These are phyloP conservation scores for Melastoma candidum DNA, from an alignment of 441 rosid genomes.

Conservation along the genomic window DNA sequence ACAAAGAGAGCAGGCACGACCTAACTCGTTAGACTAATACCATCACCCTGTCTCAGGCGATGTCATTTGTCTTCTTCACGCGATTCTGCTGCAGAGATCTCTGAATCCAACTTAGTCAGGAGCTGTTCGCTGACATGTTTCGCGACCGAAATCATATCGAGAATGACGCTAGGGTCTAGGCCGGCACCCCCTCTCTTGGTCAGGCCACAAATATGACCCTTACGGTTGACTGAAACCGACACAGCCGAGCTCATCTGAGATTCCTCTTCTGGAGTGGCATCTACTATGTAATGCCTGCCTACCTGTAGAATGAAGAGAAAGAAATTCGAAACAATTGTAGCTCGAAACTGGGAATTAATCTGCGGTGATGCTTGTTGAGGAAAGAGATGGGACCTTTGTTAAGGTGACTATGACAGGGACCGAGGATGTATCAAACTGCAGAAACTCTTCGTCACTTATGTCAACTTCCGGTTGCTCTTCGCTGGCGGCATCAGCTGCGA, in stretches of 20 bases:
- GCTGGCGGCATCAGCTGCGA: conserved; percentile 36
- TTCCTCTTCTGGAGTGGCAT: conserved; percentile 86
- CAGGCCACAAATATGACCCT: conserved; percentile 66
- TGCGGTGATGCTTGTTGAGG: not conserved
- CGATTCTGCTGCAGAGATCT: no score
- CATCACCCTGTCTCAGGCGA: no score
- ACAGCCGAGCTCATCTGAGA: conserved; percentile 90
- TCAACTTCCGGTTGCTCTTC: conserved; percentile 81
- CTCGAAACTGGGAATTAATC: not conserved
- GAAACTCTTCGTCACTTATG: conserved; percentile 84
- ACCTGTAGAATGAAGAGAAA: conserved; percentile 30
- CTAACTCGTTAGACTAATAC: no score
- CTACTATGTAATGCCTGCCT: conserved; percentile 63
- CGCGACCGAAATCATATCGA: conserved; percentile 79
- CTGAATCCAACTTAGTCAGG: conserved; percentile 48
- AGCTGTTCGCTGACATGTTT: conserved; percentile 54
- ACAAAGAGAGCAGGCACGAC: no score
- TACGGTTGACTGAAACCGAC: conserved; percentile 56
- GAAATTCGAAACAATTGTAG: not conserved
- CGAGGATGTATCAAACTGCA: conserved; percentile 64
- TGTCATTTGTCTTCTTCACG: no score
- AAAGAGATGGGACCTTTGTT: conserved; percentile 42
- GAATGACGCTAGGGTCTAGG: conserved; percentile 68
- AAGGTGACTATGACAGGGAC: conserved; percentile 64
- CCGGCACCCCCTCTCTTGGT: conserved; percentile 72